A percentile compares a stretch with the other conserved stretches of the same genome.
Conservation (phyloP, 495 filamentous ascomycete genomes). For the Extremus antarcticus region DNA sequence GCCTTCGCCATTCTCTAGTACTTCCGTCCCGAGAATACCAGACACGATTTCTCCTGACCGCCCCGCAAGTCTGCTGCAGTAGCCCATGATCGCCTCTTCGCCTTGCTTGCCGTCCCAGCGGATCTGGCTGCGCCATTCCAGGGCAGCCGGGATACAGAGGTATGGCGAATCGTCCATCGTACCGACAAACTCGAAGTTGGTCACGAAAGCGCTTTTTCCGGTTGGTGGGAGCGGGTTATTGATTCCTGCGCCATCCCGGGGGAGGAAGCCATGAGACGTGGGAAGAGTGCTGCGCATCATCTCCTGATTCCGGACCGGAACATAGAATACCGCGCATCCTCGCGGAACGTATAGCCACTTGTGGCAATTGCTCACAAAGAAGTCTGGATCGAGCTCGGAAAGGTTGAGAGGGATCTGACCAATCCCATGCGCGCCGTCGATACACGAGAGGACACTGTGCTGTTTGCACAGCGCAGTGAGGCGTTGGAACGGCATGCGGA, state of each 20-base stretch:
- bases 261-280: conserved; percentile 50
- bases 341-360: conserved; percentile 91
- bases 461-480: conserved; percentile 52
- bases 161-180: conserved; percentile 64
- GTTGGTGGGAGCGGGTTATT: conserved; percentile 40
- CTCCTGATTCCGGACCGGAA: conserved; percentile 58
- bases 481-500: conserved; percentile 66
- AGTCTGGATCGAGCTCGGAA: conserved; percentile 56
- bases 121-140: conserved; percentile 54
- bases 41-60: conserved; percentile 50
- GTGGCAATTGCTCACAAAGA: conserved; percentile 74
- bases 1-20: conserved; percentile 42
- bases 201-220: conserved; percentile 48
- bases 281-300: conserved; percentile 66
- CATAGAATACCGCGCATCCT: conserved; percentile 68
- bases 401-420: conserved; percentile 67
- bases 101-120: conserved; percentile 57
- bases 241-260: conserved; percentile 47
- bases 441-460: conserved; percentile 47
- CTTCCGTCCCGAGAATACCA: conserved; percentile 50
- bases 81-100: conserved; percentile 54
- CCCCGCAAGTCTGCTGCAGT: conserved; percentile 45
- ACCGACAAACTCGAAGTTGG: conserved; percentile 66
- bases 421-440: conserved; percentile 79
- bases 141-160: conserved; percentile 56